Base-by-base conservation (phyloP, 192 early-diverging fungal species). In the Haplosporangium gracile region DNA sequence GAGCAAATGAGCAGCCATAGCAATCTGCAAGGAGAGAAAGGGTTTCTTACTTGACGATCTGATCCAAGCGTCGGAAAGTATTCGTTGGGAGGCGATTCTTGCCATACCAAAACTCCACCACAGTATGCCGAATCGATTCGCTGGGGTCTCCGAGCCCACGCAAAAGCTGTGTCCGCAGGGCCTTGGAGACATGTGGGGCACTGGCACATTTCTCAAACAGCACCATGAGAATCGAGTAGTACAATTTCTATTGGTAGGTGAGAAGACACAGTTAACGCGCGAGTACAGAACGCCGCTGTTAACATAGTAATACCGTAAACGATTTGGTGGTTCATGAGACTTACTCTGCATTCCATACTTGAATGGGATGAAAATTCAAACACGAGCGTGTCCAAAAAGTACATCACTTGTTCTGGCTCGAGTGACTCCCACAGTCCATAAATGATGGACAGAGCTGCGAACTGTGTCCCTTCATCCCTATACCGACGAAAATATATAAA, bases 401-500 rank as follows among this genome's bases (percentile, higher is more conserved):
- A 88, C 20, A 83, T 60, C 20, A 94, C 84, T 39, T 95, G 89
- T 1, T 85, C 70, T 7, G 42, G 39, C 9, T 81, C 79, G 15
- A 96, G 70, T 0, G 63, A 72, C 13, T 88, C 79, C 5, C 85
- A 84, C 26, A 94, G 39, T 32, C 87, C 89, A 49, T 89, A 88
- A 34, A 96, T 77, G 34, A 95, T 90, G 18, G 89, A 80, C 9
- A 96, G 82, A 9, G 89, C 74, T 29, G 88, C 90, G 20, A 88
- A 87, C 80, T 95, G 95, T 18, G 84, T 89, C 29, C 83, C 85
- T 26, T 95, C 93, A 79, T 94, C 91, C 55, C 92, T 90, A 72
- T 18, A n/a, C 20, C 63, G 16, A n/a, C 10, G 16, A 42, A 13
- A 47, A 0, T 39, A 26, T 36, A 45, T 11, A 8, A 22, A 20